Evolutionary conservation across 805 yeast species (phyloP).

Genomic region (Metschnikowia orientalis): DNA sequence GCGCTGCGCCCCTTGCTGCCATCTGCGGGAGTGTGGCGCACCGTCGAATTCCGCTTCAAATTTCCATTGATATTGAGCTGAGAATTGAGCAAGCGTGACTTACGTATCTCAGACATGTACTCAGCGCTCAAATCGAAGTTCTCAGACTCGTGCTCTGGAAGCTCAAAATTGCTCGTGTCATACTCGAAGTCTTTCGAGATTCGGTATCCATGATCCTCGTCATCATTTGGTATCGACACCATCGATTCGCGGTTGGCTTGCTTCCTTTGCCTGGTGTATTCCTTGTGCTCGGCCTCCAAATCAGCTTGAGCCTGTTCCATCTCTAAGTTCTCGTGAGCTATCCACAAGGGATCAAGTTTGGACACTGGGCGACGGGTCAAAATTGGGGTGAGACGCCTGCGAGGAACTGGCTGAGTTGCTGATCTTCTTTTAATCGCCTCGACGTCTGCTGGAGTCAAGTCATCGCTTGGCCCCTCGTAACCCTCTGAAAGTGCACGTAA

Average conservation of each 20-base stretch:
- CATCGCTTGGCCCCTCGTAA: slow-evolving; percentile 21
- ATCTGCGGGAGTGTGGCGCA: too few relatives aligned
- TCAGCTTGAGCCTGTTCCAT: slow-evolving; percentile 42
- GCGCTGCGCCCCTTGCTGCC: background rate
- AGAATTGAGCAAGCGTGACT: slow-evolving; percentile 41
- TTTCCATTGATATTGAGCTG: slow-evolving; percentile 29
- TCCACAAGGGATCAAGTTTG: slow-evolving; percentile 53
- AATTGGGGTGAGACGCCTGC: slow-evolving; percentile 30
- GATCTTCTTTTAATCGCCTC: slow-evolving; percentile 44
- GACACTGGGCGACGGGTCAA: slow-evolving; percentile 55
- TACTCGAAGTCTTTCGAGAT: slow-evolving; percentile 17
- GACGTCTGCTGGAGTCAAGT: slow-evolving; percentile 43
- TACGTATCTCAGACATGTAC: slow-evolving; percentile 41
- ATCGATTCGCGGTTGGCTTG: slow-evolving; percentile 29
- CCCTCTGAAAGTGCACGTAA: slow-evolving; percentile 37
- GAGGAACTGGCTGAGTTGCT: slow-evolving; percentile 39
- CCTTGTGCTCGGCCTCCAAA: slow-evolving; percentile 31
- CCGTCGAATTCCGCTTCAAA: slow-evolving; percentile 6
- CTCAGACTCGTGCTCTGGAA: slow-evolving; percentile 36
- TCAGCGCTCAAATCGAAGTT: slow-evolving; percentile 39
- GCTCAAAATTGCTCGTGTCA: slow-evolving; percentile 22
- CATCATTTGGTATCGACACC: slow-evolving; percentile 28
- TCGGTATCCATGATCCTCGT: slow-evolving; percentile 15
- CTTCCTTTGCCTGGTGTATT: slow-evolving; percentile 16
- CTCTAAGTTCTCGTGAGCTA: slow-evolving; percentile 46